Evolutionary conservation across 352 stramenopile species (phyloP).

Genomic region (Peronospora farinosa): DNA sequence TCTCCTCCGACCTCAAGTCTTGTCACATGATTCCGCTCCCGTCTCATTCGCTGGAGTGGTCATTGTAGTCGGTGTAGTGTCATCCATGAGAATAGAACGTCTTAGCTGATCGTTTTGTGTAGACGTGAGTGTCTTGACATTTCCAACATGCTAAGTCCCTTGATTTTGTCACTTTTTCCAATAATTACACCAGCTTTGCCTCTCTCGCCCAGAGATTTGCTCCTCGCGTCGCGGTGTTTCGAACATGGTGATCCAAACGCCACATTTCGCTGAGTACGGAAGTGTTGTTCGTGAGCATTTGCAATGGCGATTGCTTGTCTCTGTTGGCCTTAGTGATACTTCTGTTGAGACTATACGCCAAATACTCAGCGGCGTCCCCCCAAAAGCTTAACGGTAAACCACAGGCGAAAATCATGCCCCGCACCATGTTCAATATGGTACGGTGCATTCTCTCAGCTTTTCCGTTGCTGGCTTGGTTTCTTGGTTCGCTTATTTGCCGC

Average conservation of each 20-base stretch:
- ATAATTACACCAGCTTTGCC: background rate
- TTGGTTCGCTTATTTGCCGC: background rate
- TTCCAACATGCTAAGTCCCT: background rate
- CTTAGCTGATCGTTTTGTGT: too few relatives aligned
- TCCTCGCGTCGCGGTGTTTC: background rate
- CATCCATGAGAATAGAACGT: too few relatives aligned
- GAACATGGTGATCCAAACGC: background rate
- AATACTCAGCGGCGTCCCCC: slow-evolving; percentile 23
- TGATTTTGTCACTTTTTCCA: background rate
- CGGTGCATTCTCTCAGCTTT: slow-evolving; percentile 31
- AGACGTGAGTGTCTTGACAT: background rate
- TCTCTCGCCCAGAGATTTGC: background rate
- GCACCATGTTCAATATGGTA: slow-evolving; percentile 29
- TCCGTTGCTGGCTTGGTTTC: slow-evolving; percentile 13
- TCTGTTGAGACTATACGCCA: slow-evolving; percentile 24
- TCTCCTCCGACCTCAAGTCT: background rate
- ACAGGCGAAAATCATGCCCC: slow-evolving; percentile 31
- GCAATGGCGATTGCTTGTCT: slow-evolving; percentile 1
- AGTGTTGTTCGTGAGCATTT: slow-evolving; percentile 8
- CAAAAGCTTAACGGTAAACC: slow-evolving; percentile 21
- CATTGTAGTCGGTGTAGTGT: too few relatives aligned
- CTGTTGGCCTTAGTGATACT: slow-evolving; percentile 19
- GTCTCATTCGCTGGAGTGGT: too few relatives aligned
- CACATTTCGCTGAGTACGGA: slow-evolving; percentile 2
- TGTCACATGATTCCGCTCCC: background rate